These are phyloP conservation scores for Penicillium occitanis DNA, from an alignment of 2,329 filamentous ascomycete genomes.

Conservation along the genomic window DNA sequence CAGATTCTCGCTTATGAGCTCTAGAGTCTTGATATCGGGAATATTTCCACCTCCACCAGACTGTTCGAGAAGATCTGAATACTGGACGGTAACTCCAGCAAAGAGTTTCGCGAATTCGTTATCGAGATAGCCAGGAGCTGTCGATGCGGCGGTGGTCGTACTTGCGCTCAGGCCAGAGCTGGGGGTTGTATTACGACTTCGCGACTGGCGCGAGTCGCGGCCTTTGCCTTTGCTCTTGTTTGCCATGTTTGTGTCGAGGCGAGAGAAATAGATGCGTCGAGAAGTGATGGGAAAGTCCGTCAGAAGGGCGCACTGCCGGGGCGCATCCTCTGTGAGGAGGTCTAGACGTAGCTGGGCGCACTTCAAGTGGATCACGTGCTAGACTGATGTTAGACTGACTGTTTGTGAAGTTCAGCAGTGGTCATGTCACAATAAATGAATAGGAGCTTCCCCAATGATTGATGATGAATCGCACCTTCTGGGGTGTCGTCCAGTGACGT, in stretches of 20 bases:
- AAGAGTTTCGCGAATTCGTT: constrained; percentile 52
- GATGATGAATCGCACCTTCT: background rate
- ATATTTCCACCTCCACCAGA: constrained; percentile 51
- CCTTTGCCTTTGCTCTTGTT: constrained; percentile 55
- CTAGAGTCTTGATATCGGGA: constrained; percentile 49
- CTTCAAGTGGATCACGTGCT: background rate
- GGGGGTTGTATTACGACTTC: constrained; percentile 64
- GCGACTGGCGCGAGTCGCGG: constrained; percentile 54
- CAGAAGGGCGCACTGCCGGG: background rate
- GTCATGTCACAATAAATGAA: background rate
- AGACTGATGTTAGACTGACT: background rate
- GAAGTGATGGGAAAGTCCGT: background rate
- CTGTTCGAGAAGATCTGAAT: constrained; percentile 60
- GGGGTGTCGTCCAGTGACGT: background rate
- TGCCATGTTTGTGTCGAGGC: constrained; percentile 25
- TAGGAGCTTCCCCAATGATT: background rate
- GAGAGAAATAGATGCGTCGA: background rate
- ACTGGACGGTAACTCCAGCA: constrained; percentile 50
- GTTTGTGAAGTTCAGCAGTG: background rate
- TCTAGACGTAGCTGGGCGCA: background rate
- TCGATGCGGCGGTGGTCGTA: constrained; percentile 33
- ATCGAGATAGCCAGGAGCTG: constrained; percentile 55
- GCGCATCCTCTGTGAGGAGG: constrained; percentile 6
- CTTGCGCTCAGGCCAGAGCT: constrained; percentile 54
- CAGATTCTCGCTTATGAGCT: constrained; percentile 55